Conservation (phyloP, 2,329 filamentous ascomycete species). For the Colletotrichum sp. region DNA sequence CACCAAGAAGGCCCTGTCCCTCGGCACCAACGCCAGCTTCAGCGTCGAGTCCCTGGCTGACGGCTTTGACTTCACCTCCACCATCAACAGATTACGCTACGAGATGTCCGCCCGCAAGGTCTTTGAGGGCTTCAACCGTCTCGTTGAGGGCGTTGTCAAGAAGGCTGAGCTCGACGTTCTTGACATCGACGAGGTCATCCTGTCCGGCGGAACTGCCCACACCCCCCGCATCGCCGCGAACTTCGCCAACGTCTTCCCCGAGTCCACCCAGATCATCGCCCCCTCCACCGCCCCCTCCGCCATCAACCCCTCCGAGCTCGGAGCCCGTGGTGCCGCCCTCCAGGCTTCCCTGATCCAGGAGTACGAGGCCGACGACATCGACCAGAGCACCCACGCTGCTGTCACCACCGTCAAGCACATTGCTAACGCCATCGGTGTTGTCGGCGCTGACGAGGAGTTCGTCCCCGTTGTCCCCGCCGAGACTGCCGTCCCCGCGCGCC, state of each 20-base stretch:
- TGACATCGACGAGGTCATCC: conserved; percentile 93
- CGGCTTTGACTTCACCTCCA: conserved; percentile 88
- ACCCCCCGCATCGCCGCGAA: conserved; percentile 91
- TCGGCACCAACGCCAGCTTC: conserved; percentile 88
- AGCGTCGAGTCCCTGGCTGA: conserved; percentile 90
- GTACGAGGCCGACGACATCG: conserved; percentile 91
- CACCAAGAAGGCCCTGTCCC: conserved; percentile 88
- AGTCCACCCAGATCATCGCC: conserved; percentile 78
- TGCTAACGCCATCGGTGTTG: conserved; percentile 84
- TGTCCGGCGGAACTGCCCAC: conserved; percentile 90
- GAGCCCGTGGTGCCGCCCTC: conserved; percentile 89
- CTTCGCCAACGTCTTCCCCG: conserved; percentile 80
- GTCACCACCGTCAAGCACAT: conserved; percentile 95
- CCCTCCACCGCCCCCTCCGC: conserved; percentile 79
- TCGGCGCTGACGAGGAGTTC: conserved; percentile 74
- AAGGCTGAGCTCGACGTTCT: conserved; percentile 93
- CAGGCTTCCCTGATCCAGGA: conserved; percentile 94
- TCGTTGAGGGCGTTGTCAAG: conserved; percentile 84
- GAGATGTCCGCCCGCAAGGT: conserved; percentile 88
- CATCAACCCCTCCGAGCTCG: conserved; percentile 92
- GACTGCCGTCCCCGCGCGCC: conserved; percentile 87
- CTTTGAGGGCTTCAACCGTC: conserved; percentile 84
- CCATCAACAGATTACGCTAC: conserved; percentile 91
- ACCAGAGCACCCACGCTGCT: conserved; percentile 93
- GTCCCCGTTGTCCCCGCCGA: conserved; percentile 82